Evolutionary conservation across 805 yeast species (phyloP), one percentile per base, ranked within the genome.

Genomic region (Maudiozyma barnettii): DNA sequence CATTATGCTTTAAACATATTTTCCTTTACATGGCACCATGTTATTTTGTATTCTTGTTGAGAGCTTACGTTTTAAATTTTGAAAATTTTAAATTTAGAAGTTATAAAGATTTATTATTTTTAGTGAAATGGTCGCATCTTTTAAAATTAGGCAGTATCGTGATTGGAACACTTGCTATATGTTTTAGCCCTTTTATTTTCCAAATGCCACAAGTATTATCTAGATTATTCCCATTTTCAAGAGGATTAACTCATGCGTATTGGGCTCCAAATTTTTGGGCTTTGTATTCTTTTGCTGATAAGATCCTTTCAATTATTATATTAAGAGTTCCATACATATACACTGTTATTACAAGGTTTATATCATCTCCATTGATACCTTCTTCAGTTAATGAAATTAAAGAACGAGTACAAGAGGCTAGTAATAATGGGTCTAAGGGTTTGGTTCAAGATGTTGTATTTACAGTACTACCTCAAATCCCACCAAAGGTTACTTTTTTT

Each of bases 211-310:
- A 86, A 51, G 65, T 93, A 16, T 43, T 87, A 8, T 60, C 68
- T 5, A 73, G 99, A 41, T 67, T 93, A 30, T 93, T 93, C 67
- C 99, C 99, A 5, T 91, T 91, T 61, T 83, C 95, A 44, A 74
- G 98, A 61, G 98, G 98, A 1, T 72, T 93, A 35, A 93, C 97
- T 4, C 99, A 93, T 66, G 96, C 98, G 0, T 93, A 93, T 67
- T 93, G 99, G 98, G 98, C 99, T 1, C 98, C 99, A 14, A 93
- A 93, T 59, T 71, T 89, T 42, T 93, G 99, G 99, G 96, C 99
- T 0, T 56, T 91, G 9, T 93, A 93, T 65, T 85, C 97, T 1
- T 83, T 86, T 53, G 50, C 74, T 13, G 99, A 93, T 65, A 73
- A 95, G 49, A 59, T 82, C 0, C 69, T 89, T 48, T 73, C 83